These are phyloP conservation scores for Cyclotella cryptica DNA, from an alignment of 108 stramenopile species.

Conservation along the genomic window DNA sequence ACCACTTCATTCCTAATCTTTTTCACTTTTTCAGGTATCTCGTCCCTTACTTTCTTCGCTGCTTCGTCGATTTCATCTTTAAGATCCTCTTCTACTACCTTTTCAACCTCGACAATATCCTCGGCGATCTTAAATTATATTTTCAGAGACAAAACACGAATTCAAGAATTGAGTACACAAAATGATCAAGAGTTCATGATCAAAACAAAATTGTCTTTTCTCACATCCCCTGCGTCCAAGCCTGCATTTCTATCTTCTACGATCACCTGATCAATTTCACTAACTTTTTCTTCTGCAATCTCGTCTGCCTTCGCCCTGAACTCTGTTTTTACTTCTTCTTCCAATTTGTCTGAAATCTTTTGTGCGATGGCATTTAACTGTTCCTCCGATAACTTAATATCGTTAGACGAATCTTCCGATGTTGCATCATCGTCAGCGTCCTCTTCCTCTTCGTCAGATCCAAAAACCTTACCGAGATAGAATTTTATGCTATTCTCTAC, in stretches of 20 bases:
- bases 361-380: conserved; percentile 43
- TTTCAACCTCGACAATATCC: conserved; percentile 44
- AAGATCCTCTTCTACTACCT: conserved; percentile 34
- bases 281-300: conserved; percentile 41
- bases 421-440: conserved; percentile 31
- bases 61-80: conserved; percentile 58
- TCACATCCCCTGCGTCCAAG: conserved; percentile 36
- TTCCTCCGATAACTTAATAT: conserved; percentile 33
- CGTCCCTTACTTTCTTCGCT: conserved; percentile 33
- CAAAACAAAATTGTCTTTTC: background rate
- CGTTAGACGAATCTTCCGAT: conserved; percentile 24
- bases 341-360: conserved; percentile 49
- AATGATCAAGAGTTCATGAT: background rate
- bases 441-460: conserved; percentile 28
- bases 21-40: conserved; percentile 43
- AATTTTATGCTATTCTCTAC: conserved; percentile 49
- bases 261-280: conserved; percentile 47
- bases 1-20: conserved; percentile 52
- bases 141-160: background rate
- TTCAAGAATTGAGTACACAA: background rate
- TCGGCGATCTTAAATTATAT: conserved; percentile 33
- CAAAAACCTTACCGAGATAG: conserved; percentile 46
- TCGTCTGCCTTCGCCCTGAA: conserved; percentile 42
- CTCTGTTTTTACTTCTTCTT: conserved; percentile 46
- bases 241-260: conserved; percentile 40